phyloP scores from a whole-genome alignment of 108 stramenopile genomes.

The Nannochloropsis oceanica region DNA sequence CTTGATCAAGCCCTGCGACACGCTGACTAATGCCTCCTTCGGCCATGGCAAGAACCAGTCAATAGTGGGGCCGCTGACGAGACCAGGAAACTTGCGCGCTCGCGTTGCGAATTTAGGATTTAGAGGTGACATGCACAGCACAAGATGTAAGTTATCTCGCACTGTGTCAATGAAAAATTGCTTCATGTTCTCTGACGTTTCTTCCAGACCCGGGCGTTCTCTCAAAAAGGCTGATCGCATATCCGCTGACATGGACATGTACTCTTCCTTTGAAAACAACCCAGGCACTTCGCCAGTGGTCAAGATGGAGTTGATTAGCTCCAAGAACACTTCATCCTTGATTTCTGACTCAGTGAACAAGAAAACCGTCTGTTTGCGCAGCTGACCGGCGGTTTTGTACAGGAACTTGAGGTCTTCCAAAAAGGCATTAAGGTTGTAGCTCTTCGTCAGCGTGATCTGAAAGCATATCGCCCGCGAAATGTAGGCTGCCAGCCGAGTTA shows the following conservation, averaged over 20 bases:
- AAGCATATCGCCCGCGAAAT: slow-evolving; percentile 63
- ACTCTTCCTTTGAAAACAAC: slow-evolving; percentile 80
- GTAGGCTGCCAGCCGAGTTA: slow-evolving; percentile 60
- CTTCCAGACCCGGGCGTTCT: slow-evolving; percentile 60
- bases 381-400: slow-evolving; percentile 65
- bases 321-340: slow-evolving; percentile 73
- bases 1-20: slow-evolving; percentile 55
- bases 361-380: slow-evolving; percentile 58
- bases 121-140: slow-evolving; percentile 82
- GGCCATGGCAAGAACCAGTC: slow-evolving; percentile 86
- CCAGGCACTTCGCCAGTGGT: slow-evolving; percentile 76
- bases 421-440: slow-evolving; percentile 54
- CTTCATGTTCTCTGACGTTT: slow-evolving; percentile 62
- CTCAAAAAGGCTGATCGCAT: slow-evolving; percentile 33
- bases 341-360: slow-evolving; percentile 82
- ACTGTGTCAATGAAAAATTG: slow-evolving; percentile 70
- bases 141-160: slow-evolving; percentile 66
- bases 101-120: slow-evolving; percentile 67
- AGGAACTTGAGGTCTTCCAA: slow-evolving; percentile 64
- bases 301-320: slow-evolving; percentile 65
- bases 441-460: slow-evolving; percentile 77
- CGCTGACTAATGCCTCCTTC: slow-evolving; percentile 67
- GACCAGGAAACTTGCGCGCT: slow-evolving; percentile 71
- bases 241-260: slow-evolving; percentile 65
- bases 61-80: slow-evolving; percentile 63